These are phyloP conservation scores for Sarocladium oryzae DNA, from an alignment of 2,329 filamentous ascomycete species.

Conservation along the genomic window DNA sequence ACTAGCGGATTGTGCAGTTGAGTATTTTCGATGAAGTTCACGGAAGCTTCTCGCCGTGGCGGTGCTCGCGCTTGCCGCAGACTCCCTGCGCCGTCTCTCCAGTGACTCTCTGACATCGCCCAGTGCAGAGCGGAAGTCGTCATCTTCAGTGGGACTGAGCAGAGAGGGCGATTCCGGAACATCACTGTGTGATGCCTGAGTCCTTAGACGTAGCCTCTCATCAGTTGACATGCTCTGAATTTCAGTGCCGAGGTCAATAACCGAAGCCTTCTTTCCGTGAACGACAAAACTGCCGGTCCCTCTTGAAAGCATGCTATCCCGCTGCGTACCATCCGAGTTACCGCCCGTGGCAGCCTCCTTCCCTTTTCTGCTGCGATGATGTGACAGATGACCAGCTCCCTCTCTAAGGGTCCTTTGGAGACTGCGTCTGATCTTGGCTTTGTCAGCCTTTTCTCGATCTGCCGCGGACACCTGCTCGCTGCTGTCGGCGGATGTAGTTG, in stretches of 20 bases:
- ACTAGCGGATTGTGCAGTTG: slow-evolving; percentile 41
- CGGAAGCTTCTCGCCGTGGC: slow-evolving; percentile 60
- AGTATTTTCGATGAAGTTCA: slow-evolving; percentile 55
- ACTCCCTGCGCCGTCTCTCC: slow-evolving; percentile 46
- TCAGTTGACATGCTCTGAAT: slow-evolving; percentile 72
- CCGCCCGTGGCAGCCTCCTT: slow-evolving; percentile 45
- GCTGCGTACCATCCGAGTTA: slow-evolving; percentile 30
- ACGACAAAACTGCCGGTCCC: slow-evolving; percentile 88
- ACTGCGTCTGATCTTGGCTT: slow-evolving; percentile 71
- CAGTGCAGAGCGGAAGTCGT: slow-evolving; percentile 49
- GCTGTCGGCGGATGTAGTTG: slow-evolving; percentile 25
- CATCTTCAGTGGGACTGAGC: slow-evolving; percentile 28
- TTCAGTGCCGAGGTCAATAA: slow-evolving; percentile 93
- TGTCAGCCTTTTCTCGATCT: slow-evolving; percentile 47
- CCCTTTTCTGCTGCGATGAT: slow-evolving; percentile 68
- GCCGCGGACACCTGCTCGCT: slow-evolving; percentile 26
- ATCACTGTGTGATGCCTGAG: slow-evolving; percentile 44
- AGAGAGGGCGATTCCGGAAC: slow-evolving; percentile 26
- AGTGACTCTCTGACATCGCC: slow-evolving; percentile 34
- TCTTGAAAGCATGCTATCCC: slow-evolving; percentile 67
- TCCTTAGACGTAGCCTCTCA: slow-evolving; percentile 51
- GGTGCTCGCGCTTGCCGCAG: slow-evolving; percentile 58
- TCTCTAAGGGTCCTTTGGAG: slow-evolving; percentile 87
- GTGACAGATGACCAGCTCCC: slow-evolving; percentile 57
- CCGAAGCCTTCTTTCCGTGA: slow-evolving; percentile 95